Conservation (phyloP, 371 early-diverging fungal genomes). For the Rhizopus arrhizus region DNA sequence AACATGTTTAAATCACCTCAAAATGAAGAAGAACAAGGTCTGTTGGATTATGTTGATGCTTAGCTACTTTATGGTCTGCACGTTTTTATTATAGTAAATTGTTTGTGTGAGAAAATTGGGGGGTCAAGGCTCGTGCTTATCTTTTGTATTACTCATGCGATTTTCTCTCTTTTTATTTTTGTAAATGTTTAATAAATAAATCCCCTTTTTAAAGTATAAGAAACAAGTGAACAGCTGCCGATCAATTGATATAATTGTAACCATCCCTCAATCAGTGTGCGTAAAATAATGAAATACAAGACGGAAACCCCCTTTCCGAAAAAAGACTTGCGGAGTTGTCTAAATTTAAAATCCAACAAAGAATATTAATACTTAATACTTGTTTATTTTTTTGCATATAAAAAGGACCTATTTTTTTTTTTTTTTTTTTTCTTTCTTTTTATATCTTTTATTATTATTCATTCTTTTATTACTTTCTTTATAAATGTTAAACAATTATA, state of each 20-base stretch:
- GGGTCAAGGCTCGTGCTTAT: conserved; percentile 8
- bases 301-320: conserved; percentile 12
- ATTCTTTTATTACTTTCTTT: no score
- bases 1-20: conserved; percentile 37
- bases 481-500: no score
- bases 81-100: conserved; percentile 1
- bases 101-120: background rate
- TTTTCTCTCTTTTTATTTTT: conserved; percentile 3
- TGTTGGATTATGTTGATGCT: conserved; percentile 12
- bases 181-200: no score
- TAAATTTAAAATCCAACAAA: conserved; percentile 10
- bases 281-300: background rate
- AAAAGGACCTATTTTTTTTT: background rate
- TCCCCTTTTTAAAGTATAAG: no score
- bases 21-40: conserved; percentile 13
- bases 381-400: conserved; percentile 7
- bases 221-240: background rate
- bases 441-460: background rate
- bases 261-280: no score
- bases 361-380: conserved; percentile 1
- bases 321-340: background rate
- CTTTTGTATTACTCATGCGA: conserved; percentile 16
- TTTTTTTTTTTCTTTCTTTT: background rate
- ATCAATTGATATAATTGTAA: background rate
- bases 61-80: conserved; percentile 1